Base-by-base conservation (phyloP, 495 filamentous ascomycete genomes). In the Penicillium odoratum region DNA sequence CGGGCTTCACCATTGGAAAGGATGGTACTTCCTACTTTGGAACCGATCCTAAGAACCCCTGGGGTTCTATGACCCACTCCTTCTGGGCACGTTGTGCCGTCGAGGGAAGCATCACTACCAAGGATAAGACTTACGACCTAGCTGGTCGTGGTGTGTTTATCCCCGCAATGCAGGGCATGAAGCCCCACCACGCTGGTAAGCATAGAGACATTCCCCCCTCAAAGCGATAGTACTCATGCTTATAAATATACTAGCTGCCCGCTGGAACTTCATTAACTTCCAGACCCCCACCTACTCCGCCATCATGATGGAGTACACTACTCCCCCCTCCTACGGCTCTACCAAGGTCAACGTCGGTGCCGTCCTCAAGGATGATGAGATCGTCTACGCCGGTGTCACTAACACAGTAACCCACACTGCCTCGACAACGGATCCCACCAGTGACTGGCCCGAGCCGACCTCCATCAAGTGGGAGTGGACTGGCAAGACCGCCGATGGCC, bases 81-180 rank as follows among this genome's bases (percentile, higher is more conserved):
- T 97, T 98, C 74, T 98, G 95, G 94, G 92, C 95, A 21, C 82
- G 92, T 58, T 92, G 88, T 68, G 78, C 74, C 11, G 84, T 89
- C 15, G 87, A 91, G 76, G 94, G 94, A 16, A 89, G 74, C 50
- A 90, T 98, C 65, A 83, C 90, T 60, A 96, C 91, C 46, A 86
- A 91, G 71, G 85, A 87, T 42, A 88, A 91, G 51, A 86, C 86
- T n/a, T 77, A 95, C 38, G 86, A 97, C 66, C 85, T 95, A 70
- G 87, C 83, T 53, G 94, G 94, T 43, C 83, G 77, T 58, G 92
- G 84, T 26, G 74, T 95, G 59, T 90, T 92, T 71, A 78, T 85
- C 61, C 86, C 91, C 70, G 92, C 91, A 33, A 78, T 98, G 40
- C 94, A 98, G 71, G 94, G 92, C 61, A 98, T 98, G 95, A 98